Base-by-base conservation (phyloP, 2,329 filamentous ascomycete species). In the Chrysosporium keratinophilum region DNA sequence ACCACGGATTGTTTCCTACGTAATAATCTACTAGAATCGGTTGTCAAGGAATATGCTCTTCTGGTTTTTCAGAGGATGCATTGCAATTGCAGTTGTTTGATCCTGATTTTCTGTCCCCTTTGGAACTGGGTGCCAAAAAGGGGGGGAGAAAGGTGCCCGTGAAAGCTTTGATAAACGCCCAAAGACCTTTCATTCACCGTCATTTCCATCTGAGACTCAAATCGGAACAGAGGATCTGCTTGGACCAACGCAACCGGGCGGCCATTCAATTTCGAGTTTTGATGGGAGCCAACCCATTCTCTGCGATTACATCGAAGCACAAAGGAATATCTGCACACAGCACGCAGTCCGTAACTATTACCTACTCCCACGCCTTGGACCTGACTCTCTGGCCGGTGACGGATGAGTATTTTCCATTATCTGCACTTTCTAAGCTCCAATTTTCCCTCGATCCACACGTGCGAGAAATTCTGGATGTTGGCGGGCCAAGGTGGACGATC, bases 401-500 rank as follows among this genome's bases (percentile, higher is more conserved):
- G 11, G n/a, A 37, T 12, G 35, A n/a, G 3, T n/a, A 3, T 37
- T 37, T 14, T 19, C 11, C 15, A 23, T n/a, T n/a, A 15, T 23
- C 9, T 20, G 5, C 17, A 23, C 15, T 2, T 12, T 11, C 15
- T 4, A 1, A 44, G 17, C 31, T 35, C 33, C 12, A 12, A 41
- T 31, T 15, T 19, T 42, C 20, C 35, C 20, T 42, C 20, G 19
- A 11, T n/a, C 37, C 48, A 43, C 39, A 43, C 23, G 39, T 33
- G 39, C 28, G 20, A 43, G 48, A 43, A 50, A 23, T 44, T 43
- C 39, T 41, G 34, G 31, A 15, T 34, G 35, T 35, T 43, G 48
- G 48, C 23, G 37, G 48, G 28, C 31, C 23, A 20, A 40, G n/a
- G 23, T 35, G n/a, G 48, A 50, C 28, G 39, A 50, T 50, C 48